These are phyloP conservation scores for Solidago caesia DNA, from an alignment of 129 eudicot species.

Conservation along the genomic window DNA sequence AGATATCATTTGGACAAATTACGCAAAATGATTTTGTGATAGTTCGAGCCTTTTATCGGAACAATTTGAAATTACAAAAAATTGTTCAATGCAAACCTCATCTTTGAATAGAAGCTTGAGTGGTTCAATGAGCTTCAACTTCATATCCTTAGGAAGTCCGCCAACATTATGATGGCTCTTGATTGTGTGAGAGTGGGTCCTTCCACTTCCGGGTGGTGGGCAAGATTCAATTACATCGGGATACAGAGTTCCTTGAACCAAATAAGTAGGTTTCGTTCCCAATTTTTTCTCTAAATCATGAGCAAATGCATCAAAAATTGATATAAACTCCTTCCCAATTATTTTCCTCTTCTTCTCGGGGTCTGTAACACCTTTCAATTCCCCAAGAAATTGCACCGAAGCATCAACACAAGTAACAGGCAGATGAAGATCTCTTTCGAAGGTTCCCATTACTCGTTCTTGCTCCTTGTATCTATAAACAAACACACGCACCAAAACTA, in stretches of 20 bases:
- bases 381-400: constrained; percentile 64
- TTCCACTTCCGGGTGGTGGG: constrained; percentile 95
- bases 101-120: constrained; percentile 91
- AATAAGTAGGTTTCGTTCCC: constrained; percentile 72
- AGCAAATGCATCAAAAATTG: constrained; percentile 80
- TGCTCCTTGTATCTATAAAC: constrained; percentile 68
- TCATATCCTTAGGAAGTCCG: constrained; percentile 97
- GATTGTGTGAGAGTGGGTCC: constrained; percentile 92
- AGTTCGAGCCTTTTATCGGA: not conserved
- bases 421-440: constrained; percentile 83
- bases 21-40: not conserved
- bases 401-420: constrained; percentile 98
- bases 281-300: constrained; percentile 70
- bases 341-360: constrained; percentile 87
- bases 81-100: constrained; percentile 52
- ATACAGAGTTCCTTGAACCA: constrained; percentile 97
- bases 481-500: not conserved
- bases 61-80: too few species aligned
- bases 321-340: constrained; percentile 88
- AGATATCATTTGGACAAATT: too few species aligned
- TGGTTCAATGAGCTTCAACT: constrained; percentile 91
- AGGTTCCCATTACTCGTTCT: constrained; percentile 95
- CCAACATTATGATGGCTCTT: constrained; percentile 98
- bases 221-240: constrained; percentile 98
- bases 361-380: constrained; percentile 84